A percentile compares a stretch with the other conserved stretches of the same genome.
Conservation (phyloP, 345 rosid genomes). For the Hirschfeldia incana region DNA sequence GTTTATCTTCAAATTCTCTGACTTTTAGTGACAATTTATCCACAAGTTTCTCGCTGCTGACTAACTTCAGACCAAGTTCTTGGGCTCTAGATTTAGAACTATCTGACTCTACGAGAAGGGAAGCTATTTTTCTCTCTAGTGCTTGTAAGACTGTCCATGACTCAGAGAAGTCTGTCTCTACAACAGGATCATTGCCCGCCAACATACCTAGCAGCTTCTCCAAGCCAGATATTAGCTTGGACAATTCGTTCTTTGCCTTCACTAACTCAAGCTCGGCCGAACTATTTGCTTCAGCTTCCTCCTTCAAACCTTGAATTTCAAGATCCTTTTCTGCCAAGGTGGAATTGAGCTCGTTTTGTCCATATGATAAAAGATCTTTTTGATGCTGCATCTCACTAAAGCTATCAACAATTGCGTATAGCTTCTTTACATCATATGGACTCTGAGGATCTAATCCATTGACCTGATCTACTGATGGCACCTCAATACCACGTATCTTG, state of each 20-base stretch:
- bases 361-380: conserved; percentile 49
- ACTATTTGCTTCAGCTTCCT: conserved; percentile 43
- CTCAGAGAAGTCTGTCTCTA: conserved; percentile 45
- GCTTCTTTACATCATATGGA: conserved; percentile 55
- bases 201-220: conserved; percentile 52
- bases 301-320: conserved; percentile 64
- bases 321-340: conserved; percentile 50
- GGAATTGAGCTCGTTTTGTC: conserved; percentile 59
- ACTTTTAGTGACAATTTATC: conserved; percentile 65
- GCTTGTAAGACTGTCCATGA: conserved; percentile 47
- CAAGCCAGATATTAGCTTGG: conserved; percentile 52
- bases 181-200: conserved; percentile 47
- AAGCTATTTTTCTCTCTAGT: conserved; percentile 54
- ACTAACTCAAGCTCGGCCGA: conserved; percentile 46
- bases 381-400: conserved; percentile 54
- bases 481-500: conserved; percentile 52
- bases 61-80: conserved; percentile 64
- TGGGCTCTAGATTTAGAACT: conserved; percentile 57
- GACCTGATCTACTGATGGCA: conserved; percentile 44
- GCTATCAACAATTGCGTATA: conserved; percentile 57
- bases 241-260: conserved; percentile 54
- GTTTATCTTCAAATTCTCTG: conserved; percentile 61
- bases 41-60: conserved; percentile 61
- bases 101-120: conserved; percentile 57
- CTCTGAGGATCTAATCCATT: conserved; percentile 42